Conservation (phyloP, 257 asterid genomes). For the Echium plantagineum region DNA sequence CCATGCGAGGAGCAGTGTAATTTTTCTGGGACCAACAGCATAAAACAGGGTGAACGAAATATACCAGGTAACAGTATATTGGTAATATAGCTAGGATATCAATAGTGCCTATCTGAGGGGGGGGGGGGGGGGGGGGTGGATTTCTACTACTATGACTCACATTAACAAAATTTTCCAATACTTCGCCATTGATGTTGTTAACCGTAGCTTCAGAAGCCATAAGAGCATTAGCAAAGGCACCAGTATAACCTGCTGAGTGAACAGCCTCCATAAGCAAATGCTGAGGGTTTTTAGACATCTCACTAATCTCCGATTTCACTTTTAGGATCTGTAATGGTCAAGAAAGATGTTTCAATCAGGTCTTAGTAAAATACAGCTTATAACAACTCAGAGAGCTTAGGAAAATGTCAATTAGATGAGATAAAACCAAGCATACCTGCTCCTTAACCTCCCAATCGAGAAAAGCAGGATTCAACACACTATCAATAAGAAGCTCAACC, state of each 20-base stretch:
- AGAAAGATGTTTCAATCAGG: not conserved
- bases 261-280: constrained; percentile 74
- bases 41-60: constrained; percentile 7
- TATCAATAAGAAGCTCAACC: constrained; percentile 84
- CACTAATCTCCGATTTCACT: constrained; percentile 47
- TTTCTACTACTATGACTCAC: constrained; percentile 33
- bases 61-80: not conserved
- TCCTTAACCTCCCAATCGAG: constrained; percentile 94
- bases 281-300: constrained; percentile 57
- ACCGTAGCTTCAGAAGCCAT: constrained; percentile 64
- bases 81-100: not conserved
- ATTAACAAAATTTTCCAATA: constrained; percentile 68
- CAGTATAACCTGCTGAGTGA: constrained; percentile 71
- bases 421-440: constrained; percentile 41
- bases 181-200: constrained; percentile 36
- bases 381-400: not conserved
- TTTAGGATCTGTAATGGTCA: constrained; percentile 39
- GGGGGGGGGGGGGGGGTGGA: not conserved
- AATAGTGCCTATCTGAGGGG: not conserved
- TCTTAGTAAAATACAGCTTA: not conserved
- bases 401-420: not conserved
- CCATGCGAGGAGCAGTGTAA: constrained; percentile 74
- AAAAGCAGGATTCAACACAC: constrained; percentile 79
- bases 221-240: constrained; percentile 53
- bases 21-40: constrained; percentile 34